A percentile compares a stretch with the other conserved stretches of the same genome.
Evolutionary conservation across 2,329 filamentous ascomycete genomes (phyloP).

Genomic region (Penicillium sp.): DNA sequence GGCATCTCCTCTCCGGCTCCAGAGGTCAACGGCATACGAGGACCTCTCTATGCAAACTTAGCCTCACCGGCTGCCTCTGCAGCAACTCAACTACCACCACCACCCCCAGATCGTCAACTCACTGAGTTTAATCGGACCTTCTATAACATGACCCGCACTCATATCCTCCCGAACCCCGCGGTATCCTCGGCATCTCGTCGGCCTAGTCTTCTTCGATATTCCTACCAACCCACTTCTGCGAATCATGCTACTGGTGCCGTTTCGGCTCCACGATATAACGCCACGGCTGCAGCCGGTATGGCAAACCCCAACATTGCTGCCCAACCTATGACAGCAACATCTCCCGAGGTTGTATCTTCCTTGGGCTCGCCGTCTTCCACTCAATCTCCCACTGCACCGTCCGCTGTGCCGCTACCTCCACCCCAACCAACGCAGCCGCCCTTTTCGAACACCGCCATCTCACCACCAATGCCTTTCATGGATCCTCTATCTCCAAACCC

Average conservation of each 20-base stretch:
- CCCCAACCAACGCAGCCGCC: slow-evolving; percentile 3
- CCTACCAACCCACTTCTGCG: slow-evolving; percentile 25
- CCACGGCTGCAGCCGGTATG: slow-evolving; percentile 10
- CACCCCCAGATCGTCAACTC: slow-evolving; percentile 21
- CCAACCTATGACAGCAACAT: slow-evolving; percentile 4
- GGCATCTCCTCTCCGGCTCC: slow-evolving; percentile 32
- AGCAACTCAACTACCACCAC: neutral
- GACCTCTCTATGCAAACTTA: slow-evolving; percentile 14
- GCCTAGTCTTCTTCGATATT: slow-evolving; percentile 31
- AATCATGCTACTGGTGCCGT: slow-evolving; percentile 10
- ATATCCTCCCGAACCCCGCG: slow-evolving; percentile 29
- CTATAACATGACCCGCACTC: slow-evolving; percentile 40
- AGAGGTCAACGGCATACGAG: slow-evolving; percentile 16
- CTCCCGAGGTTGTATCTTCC: slow-evolving; percentile 15
- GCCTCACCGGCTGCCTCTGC: slow-evolving; percentile 10
- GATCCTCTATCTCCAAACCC: slow-evolving; percentile 25
- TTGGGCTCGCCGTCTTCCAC: slow-evolving; percentile 1
- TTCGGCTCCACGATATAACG: slow-evolving; percentile 19
- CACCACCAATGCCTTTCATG: slow-evolving; percentile 24
- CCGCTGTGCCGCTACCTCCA: slow-evolving; percentile 11
- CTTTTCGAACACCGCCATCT: neutral
- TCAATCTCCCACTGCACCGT: slow-evolving; percentile 8
- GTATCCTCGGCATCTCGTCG: slow-evolving; percentile 14
- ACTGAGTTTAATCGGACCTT: slow-evolving; percentile 41
- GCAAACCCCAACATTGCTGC: neutral